A percentile compares a stretch with the other conserved stretches of the same genome.
phyloP scores from a whole-genome alignment of 2,329 filamentous ascomycete genomes.

The Penicillium palitans region DNA sequence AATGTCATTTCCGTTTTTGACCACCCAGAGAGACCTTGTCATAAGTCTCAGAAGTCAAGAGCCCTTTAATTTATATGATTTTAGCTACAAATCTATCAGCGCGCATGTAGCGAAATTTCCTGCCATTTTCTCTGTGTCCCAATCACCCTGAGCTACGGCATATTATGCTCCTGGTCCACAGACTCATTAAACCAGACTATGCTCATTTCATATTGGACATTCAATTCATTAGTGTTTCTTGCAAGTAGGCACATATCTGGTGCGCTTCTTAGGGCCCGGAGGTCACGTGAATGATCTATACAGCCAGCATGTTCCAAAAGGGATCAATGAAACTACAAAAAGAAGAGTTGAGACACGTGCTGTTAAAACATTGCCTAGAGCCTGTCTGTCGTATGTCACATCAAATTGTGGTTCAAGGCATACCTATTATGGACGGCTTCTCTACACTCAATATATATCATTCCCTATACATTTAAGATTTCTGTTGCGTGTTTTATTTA shows the following conservation, averaged over 20 bases:
- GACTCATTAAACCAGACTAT: not conserved
- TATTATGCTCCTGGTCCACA: too few relatives aligned
- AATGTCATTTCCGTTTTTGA: not conserved
- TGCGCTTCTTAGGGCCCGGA: not conserved
- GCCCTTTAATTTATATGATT: not conserved
- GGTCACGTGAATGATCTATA: not conserved
- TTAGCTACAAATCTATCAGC: not conserved
- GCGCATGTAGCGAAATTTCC: not conserved
- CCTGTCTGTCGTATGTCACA: not conserved
- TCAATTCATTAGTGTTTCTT: not conserved
- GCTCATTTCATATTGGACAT: not conserved
- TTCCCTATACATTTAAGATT: not conserved
- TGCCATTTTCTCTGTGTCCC: not conserved
- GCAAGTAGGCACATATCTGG: not conserved
- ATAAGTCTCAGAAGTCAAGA: too few relatives aligned
- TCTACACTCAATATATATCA: too few relatives aligned
- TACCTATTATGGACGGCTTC: too few relatives aligned
- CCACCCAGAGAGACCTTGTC: fast-evolving
- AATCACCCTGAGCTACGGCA: not conserved
- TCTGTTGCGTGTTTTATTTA: not conserved
- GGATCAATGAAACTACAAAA: not conserved
- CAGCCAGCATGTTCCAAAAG: not conserved
- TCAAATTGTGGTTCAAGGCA: too few relatives aligned
- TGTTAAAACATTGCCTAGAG: not conserved
- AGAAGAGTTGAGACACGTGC: not conserved